These are phyloP conservation scores for Trametes cingulata DNA, from an alignment of 768 basidiomycete species.

Conservation along the genomic window DNA sequence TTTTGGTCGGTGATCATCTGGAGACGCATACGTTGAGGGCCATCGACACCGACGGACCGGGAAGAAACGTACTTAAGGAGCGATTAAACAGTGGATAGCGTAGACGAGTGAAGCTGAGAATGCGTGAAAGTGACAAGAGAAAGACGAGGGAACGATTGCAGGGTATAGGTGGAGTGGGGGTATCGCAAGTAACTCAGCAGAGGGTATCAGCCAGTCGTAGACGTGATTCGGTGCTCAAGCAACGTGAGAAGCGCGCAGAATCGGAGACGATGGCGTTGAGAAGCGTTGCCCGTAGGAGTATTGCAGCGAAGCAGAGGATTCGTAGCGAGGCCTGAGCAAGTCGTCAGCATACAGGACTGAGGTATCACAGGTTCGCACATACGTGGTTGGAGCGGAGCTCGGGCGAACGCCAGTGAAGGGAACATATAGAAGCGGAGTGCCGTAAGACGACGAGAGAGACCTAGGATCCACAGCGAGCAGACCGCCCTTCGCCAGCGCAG, in stretches of 20 bases:
- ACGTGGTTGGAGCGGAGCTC: slow-evolving; percentile 30
- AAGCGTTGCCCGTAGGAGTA: slow-evolving; percentile 7
- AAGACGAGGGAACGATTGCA: not conserved
- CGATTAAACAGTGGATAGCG: not conserved
- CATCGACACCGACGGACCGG: not conserved
- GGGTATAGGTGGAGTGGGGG: slow-evolving; percentile 1
- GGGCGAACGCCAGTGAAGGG: slow-evolving; percentile 26
- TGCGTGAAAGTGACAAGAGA: not conserved
- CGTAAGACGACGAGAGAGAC: slow-evolving; percentile 17
- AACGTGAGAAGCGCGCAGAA: slow-evolving; percentile 2
- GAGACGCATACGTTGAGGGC: not conserved
- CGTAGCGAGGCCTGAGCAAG: slow-evolving; percentile 11
- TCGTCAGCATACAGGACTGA: not conserved
- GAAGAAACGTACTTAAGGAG: not conserved
- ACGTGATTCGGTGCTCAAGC: not conserved
- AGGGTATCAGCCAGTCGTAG: no score
- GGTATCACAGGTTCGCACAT: slow-evolving; percentile 6
- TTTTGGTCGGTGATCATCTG: not conserved
- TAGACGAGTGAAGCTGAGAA: not conserved
- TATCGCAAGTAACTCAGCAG: not conserved
- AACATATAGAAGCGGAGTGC: slow-evolving; percentile 21
- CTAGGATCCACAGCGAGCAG: slow-evolving; percentile 22
- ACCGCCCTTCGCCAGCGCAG: slow-evolving; percentile 15
- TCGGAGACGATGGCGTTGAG: slow-evolving; percentile 9
- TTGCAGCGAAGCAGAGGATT: not conserved